A percentile compares a stretch with the other conserved stretches of the same genome.
Evolutionary conservation across 345 rosid species (phyloP).

Genomic region (Luvunga scandens): DNA sequence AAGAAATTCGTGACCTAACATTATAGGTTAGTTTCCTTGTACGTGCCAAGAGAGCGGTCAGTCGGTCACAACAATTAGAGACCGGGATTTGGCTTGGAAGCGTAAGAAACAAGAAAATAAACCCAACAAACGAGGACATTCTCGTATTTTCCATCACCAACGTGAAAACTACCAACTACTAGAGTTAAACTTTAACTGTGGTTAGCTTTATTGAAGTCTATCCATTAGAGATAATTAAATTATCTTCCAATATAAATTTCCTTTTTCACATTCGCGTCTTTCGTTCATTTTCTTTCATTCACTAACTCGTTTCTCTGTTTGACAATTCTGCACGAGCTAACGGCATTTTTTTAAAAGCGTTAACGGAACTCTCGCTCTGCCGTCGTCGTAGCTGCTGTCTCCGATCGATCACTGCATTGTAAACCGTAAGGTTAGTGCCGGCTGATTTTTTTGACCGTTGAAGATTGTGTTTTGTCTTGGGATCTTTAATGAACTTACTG

Average conservation of each 20-base stretch:
- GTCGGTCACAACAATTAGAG: not conserved
- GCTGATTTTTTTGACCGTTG: not conserved
- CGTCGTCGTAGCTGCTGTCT: not conserved
- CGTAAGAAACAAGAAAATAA: not conserved
- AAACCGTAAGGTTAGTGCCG: not conserved
- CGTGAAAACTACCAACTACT: constrained; percentile 16
- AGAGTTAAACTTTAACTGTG: constrained; percentile 32
- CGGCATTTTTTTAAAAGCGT: not conserved
- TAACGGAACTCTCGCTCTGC: not conserved
- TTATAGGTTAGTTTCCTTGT: not conserved
- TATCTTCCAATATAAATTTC: not conserved
- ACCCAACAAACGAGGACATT: not conserved
- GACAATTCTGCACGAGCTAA: not conserved
- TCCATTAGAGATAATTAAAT: not conserved
- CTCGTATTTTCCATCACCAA: not conserved
- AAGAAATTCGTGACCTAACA: not conserved
- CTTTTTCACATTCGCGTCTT: not conserved
- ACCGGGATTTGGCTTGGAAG: not conserved
- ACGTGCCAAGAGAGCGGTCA: not conserved
- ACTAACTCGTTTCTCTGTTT: not conserved
- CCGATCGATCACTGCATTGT: constrained; percentile 1
- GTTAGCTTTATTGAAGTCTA: constrained; percentile 10
- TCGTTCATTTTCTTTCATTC: not conserved
- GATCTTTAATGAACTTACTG: not conserved
- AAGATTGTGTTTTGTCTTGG: not conserved